Percentiles rank a stretch among this genome's conserved stretches.
Evolutionary conservation across 225 moss, liverwort and hornwort genomes (phyloP).

Genomic region (Straminergon stramineum): DNA sequence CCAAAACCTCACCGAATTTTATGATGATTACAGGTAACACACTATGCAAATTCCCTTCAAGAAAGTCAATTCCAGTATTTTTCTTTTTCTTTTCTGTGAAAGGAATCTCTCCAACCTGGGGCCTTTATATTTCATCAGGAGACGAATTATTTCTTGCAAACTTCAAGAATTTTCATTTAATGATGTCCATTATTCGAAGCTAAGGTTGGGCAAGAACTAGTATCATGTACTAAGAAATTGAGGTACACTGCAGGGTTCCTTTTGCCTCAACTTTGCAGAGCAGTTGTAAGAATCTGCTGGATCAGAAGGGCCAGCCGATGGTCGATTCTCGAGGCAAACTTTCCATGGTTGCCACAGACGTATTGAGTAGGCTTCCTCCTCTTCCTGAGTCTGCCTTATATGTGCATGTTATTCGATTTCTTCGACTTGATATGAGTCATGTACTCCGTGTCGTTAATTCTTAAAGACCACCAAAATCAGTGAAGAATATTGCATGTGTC

Average conservation of each 20-base stretch:
- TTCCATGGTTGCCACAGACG: constrained; percentile 54
- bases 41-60: neutral
- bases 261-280: constrained; percentile 64
- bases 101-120: neutral
- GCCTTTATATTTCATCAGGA: neutral
- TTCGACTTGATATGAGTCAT: neutral
- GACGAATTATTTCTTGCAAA: neutral
- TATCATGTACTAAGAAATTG: neutral
- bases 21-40: constrained; percentile 68
- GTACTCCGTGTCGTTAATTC: neutral
- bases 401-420: neutral
- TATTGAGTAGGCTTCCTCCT: constrained; percentile 44
- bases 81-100: neutral
- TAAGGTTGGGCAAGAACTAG: neutral
- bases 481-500: neutral
- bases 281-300: constrained; percentile 66
- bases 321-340: constrained; percentile 60
- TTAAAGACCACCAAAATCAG: neutral
- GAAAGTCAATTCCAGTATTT: neutral
- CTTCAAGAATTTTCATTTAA: neutral
- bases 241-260: constrained; percentile 28
- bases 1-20: constrained; percentile 82
- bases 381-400: neutral
- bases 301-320: constrained; percentile 69
- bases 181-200: neutral